These are phyloP conservation scores for Gossypium gossypioides DNA, from an alignment of 441 rosid genomes.

Conservation along the genomic window DNA sequence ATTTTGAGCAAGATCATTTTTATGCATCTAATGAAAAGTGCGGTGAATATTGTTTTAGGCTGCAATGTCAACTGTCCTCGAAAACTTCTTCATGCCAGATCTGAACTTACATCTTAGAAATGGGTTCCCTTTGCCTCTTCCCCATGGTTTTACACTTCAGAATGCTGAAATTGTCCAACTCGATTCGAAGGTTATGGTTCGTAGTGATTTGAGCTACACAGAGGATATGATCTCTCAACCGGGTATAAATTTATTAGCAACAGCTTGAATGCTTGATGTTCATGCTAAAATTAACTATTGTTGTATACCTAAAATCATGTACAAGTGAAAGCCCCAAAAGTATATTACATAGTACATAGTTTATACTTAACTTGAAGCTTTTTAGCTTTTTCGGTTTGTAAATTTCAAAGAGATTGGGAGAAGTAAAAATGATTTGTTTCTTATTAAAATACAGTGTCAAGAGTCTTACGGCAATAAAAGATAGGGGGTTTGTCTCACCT, in stretches of 20 bases:
- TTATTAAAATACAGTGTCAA: background rate
- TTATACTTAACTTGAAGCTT: background rate
- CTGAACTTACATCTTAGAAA: slow-evolving; percentile 43
- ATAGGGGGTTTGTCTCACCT: too few species aligned
- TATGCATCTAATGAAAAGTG: background rate
- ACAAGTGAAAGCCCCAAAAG: background rate
- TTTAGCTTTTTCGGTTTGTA: background rate
- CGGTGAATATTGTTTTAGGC: slow-evolving; percentile 26
- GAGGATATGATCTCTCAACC: slow-evolving; percentile 1
- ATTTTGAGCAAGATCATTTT: background rate
- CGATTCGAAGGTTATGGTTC: slow-evolving; percentile 32
- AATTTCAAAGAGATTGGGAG: background rate
- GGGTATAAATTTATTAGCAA: background rate
- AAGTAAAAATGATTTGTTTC: background rate
- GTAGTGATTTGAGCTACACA: slow-evolving; percentile 39
- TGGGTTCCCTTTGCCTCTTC: slow-evolving; percentile 59
- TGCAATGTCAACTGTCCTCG: slow-evolving; percentile 34
- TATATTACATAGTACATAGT: background rate
- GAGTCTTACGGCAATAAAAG: too few species aligned
- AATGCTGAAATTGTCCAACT: slow-evolving; percentile 40
- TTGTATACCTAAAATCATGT: background rate
- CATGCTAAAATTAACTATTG: background rate
- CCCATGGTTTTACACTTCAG: slow-evolving; percentile 35
- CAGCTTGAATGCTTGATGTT: slow-evolving; percentile 3
- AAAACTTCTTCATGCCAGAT: slow-evolving; percentile 49